Percentiles rank a stretch among this genome's conserved stretches.
Evolutionary conservation across 176 grass and related monocot genomes (phyloP).

Genomic region (Aegilops speltoides): DNA sequence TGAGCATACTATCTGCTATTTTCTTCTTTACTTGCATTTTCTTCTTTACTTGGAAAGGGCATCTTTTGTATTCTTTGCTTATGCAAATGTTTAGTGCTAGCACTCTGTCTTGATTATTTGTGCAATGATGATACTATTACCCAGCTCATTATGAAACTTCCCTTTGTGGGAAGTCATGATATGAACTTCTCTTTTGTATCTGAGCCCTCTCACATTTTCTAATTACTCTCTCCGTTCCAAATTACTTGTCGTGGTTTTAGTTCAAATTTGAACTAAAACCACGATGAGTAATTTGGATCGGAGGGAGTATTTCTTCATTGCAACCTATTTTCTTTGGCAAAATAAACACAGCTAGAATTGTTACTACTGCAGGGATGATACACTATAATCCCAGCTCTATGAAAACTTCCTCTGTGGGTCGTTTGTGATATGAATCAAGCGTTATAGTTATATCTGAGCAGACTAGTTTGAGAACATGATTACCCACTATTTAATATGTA

Average conservation of each 20-base stretch:
- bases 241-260: no score
- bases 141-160: constrained; percentile 92
- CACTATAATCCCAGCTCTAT: constrained; percentile 70
- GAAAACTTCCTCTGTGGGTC: constrained; percentile 65
- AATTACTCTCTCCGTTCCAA: no score
- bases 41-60: not conserved
- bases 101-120: not conserved
- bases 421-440: constrained; percentile 37
- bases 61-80: not conserved
- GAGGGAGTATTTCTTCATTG: not conserved
- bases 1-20: constrained; percentile 31
- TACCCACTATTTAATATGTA: no score
- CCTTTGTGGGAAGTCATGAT: constrained; percentile 65
- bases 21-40: not conserved
- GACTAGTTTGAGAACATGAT: not conserved
- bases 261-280: no score
- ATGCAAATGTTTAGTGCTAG: no score
- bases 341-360: not conserved
- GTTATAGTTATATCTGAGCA: constrained; percentile 54
- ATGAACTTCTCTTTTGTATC: constrained; percentile 52
- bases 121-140: constrained; percentile 44
- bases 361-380: constrained; percentile 35
- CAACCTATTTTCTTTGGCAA: not conserved
- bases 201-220: constrained; percentile 39
- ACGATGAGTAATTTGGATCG: no score